Base-by-base conservation (phyloP, 331 rosid species). In the Quercus tomentella region DNA sequence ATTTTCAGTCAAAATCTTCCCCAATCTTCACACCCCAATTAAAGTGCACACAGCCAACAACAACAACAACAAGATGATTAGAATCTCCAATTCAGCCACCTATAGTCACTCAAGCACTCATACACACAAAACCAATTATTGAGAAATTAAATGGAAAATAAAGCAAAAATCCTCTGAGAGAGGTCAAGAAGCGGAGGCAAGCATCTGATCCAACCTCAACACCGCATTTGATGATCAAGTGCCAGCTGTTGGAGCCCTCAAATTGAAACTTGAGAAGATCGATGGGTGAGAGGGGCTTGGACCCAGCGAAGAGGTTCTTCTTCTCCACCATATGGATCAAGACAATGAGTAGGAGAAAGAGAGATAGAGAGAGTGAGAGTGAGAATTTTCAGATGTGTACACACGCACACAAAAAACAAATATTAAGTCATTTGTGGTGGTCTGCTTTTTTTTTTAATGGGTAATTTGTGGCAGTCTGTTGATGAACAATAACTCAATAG, bases 261-360 rank as follows among this genome's bases (percentile, higher is more conserved):
- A 92, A 90, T 56, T 92, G 96, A 23, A 95, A 82, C 51, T 80
- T 85, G 20, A 91, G 57, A 73, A 96, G 83, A 76, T 93, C 97
- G 67, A 74, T 45, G 23, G 97, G 84, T 4, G 86, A 83, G 23
- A 79, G 56, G 37, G 89, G 85, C 79, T 87, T 85, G 75, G 52
- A 28, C 41, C 70, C 70, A 41, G 75, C 75, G 21, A 79, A 83
- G 68, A 86, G 70, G 51, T 70, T 60, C 82, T 86, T 70, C 82
- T 77, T 74, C 79, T 93, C 98, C 17, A 96, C 94, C 97, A 91
- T 96, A 80, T 65, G 68, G 76, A 61, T 73, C 66, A 26, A 25
- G 76, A 73, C 55, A 55, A 77, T 77, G 76, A 23, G 10, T 31
- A 25, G 72, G 21, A 58, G 79, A 71, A 70, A 67, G 43, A 35